phyloP scores from a whole-genome alignment of 2,329 filamentous ascomycete genomes.

The Microsporum ferrugineum region DNA sequence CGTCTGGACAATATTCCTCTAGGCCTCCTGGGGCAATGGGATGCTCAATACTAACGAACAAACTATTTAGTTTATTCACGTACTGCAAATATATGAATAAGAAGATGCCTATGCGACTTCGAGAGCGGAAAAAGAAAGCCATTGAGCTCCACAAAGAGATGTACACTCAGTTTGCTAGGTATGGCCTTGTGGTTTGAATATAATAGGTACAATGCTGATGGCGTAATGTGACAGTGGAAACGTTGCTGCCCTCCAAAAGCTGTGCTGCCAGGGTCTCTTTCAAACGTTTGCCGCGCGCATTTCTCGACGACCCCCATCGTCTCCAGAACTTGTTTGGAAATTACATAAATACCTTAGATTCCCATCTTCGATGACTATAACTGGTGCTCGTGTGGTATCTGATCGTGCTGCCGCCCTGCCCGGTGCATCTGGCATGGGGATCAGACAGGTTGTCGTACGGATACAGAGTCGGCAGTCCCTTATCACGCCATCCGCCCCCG shows the following conservation, averaged over 20 bases:
- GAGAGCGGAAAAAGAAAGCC: constrained; percentile 28
- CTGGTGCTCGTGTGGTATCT: constrained; percentile 29
- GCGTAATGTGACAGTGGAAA: constrained; percentile 24
- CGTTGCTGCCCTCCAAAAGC: constrained; percentile 23
- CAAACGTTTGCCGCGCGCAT: constrained; percentile 27
- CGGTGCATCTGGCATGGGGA: constrained; percentile 27
- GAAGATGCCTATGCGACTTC: constrained; percentile 25
- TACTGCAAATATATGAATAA: constrained; percentile 26
- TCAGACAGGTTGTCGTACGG: constrained; percentile 30
- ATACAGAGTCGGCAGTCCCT: constrained; percentile 31
- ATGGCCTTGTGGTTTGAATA: constrained; percentile 16
- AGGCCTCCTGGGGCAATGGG: not conserved
- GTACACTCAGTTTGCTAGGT: constrained; percentile 39
- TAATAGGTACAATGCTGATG: not conserved
- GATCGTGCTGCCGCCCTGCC: constrained; percentile 34
- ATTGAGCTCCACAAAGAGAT: constrained; percentile 35
- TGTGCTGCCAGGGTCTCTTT: constrained; percentile 31
- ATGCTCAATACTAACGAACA: not conserved
- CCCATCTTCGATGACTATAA: constrained; percentile 26
- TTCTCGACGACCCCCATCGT: constrained; percentile 22
- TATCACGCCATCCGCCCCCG: constrained; percentile 14
- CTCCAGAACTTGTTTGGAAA: constrained; percentile 25
- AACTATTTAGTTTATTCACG: constrained; percentile 19
- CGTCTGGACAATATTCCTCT: constrained; percentile 9
- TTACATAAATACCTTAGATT: constrained; percentile 28